Conservation (phyloP, 1,284 basidiomycete species). For the Phellopilus nigrolimitatus region DNA sequence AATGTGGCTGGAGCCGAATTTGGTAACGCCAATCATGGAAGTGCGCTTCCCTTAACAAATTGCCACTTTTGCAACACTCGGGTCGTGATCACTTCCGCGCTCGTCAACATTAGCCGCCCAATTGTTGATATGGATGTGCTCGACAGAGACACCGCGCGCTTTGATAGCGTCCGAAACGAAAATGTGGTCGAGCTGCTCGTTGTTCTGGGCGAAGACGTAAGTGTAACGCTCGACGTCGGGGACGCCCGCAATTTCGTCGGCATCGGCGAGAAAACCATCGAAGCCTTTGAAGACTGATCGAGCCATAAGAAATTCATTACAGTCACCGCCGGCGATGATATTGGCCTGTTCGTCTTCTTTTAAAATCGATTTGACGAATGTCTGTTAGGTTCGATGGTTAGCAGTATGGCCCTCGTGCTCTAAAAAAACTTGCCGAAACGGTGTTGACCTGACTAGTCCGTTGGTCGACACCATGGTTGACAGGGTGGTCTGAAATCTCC, state of each 20-base stretch:
- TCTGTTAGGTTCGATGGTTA: conserved; percentile 31
- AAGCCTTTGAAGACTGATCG: conserved; percentile 48
- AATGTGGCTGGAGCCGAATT: too few species aligned
- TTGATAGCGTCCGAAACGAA: conserved; percentile 48
- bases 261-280: conserved; percentile 39
- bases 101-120: conserved; percentile 41
- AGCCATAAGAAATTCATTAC: conserved; percentile 57
- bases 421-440: conserved; percentile 39
- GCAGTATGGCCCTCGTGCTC: background rate
- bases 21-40: too few species aligned
- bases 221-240: conserved; percentile 52
- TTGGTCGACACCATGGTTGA: conserved; percentile 47
- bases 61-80: conserved; percentile 46
- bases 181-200: conserved; percentile 54
- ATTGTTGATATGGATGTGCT: conserved; percentile 60
- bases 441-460: conserved; percentile 48
- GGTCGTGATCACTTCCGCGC: conserved; percentile 56
- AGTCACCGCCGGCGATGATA: conserved; percentile 56
- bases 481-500: conserved; percentile 56
- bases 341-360: conserved; percentile 41
- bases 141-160: conserved; percentile 38
- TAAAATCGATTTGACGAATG: conserved; percentile 47
- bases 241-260: conserved; percentile 46
- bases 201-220: conserved; percentile 57
- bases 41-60: conserved; percentile 41